phyloP scores from a whole-genome alignment of 805 yeast species.

The Kodamaea restingae region DNA sequence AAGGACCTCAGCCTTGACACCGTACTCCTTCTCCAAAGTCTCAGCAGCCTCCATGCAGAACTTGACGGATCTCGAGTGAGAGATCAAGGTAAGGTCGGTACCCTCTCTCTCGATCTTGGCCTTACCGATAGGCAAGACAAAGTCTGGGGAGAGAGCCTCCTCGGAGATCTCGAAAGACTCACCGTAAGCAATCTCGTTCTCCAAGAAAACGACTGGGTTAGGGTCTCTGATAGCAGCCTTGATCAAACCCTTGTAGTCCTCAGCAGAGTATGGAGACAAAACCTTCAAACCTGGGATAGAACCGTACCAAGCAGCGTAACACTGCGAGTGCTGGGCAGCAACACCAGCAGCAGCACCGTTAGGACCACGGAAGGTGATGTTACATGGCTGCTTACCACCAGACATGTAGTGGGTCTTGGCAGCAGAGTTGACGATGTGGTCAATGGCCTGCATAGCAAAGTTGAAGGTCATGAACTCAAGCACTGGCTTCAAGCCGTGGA shows the following conservation, averaged over 20 bases:
- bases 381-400: slow-evolving; percentile 97
- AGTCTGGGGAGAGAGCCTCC: slow-evolving; percentile 86
- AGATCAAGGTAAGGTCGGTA: slow-evolving; percentile 79
- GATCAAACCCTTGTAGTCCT: slow-evolving; percentile 91
- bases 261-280: slow-evolving; percentile 90
- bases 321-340: slow-evolving; percentile 99
- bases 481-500: slow-evolving; percentile 92
- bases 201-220: slow-evolving; percentile 93
- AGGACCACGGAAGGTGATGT: slow-evolving; percentile 97
- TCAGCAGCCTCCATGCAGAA: slow-evolving; percentile 90
- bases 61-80: slow-evolving; percentile 89
- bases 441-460: slow-evolving; percentile 99
- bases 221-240: slow-evolving; percentile 99
- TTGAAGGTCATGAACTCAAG: slow-evolving; percentile 99
- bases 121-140: slow-evolving; percentile 86
- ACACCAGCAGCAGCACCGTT: slow-evolving; percentile 99
- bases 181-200: slow-evolving; percentile 93
- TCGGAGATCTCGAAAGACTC: slow-evolving; percentile 86
- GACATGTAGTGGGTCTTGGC: slow-evolving; percentile 99
- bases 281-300: slow-evolving; percentile 97
- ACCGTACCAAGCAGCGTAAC: slow-evolving; percentile 97
- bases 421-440: slow-evolving; percentile 96
- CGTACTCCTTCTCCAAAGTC: slow-evolving; percentile 73
- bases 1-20: slow-evolving; percentile 87
- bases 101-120: slow-evolving; percentile 96